Conservation (phyloP, 1,139 yeast genomes). For the Zygoascus hellenicus region DNA sequence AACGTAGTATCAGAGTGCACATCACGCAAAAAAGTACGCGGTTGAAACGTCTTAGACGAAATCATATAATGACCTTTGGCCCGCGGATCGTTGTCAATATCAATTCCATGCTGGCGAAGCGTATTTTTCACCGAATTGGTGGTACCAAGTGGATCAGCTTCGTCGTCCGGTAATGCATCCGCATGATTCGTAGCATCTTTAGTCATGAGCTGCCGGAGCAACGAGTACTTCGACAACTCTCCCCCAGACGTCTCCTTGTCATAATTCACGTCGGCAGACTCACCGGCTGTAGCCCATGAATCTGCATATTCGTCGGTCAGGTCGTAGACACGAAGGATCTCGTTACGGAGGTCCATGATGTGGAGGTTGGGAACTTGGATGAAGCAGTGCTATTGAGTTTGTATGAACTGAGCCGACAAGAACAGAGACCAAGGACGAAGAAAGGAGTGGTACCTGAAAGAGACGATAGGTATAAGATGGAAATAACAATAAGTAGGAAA, state of each 20-base stretch:
- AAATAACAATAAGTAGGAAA: too few species aligned
- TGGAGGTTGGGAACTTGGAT: conserved; percentile 2
- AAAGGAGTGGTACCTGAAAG: too few species aligned
- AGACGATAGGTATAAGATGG: too few species aligned
- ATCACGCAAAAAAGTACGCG: conserved; percentile 60
- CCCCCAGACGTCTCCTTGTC: conserved; percentile 13
- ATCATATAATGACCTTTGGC: conserved; percentile 50
- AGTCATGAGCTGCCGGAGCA: conserved; percentile 25
- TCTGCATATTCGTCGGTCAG: conserved; percentile 28
- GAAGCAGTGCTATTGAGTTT: not conserved
- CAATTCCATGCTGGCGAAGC: conserved; percentile 29
- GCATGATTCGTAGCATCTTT: conserved; percentile 9
- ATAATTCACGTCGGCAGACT: conserved; percentile 6
- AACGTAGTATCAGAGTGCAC: conserved; percentile 69
- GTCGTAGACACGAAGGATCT: conserved; percentile 24
- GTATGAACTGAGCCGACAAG: not conserved
- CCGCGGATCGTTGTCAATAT: conserved; percentile 24
- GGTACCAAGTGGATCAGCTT: conserved; percentile 37
- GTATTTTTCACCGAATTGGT: conserved; percentile 30
- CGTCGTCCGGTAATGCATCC: conserved; percentile 27
- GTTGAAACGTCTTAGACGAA: conserved; percentile 66
- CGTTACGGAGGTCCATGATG: conserved; percentile 9
- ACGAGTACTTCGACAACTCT: conserved; percentile 23
- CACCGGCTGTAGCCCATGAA: conserved; percentile 25
- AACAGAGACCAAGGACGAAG: not conserved